Evolutionary conservation across 192 early-diverging fungal species (phyloP), one percentile per base, ranked within the genome.

Genomic region (Bifiguratus adelaidae): DNA sequence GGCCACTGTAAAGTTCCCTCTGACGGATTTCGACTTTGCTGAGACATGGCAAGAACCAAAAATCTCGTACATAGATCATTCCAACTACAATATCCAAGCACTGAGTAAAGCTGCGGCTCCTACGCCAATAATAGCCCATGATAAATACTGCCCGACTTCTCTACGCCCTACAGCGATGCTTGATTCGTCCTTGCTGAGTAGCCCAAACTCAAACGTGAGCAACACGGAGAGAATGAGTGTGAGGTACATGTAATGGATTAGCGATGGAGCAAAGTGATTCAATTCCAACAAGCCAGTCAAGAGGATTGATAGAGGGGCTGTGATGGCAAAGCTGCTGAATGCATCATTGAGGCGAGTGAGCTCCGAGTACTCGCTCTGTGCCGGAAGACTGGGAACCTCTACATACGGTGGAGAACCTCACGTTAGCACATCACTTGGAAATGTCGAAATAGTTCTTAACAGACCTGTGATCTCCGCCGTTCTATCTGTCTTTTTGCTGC

Each of bases 211-310:
- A 6, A 40, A 15, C 5, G 7, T 40, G 7, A 40, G 37, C 7
- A 40, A 21, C 6, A 21, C 22, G 15, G 18, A 15, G 15, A 21
- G 18, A 5, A 15, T 21, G 37, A 40, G 37, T 6, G 22, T 15
- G 7, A 40, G 37, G 15, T 40, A 40, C 7, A 51, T 20, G 12
- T 37, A 30, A 16, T 51, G 49, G n/a, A 51, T 23, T 3, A 37
- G 20, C 24, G 24, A 24, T 16, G 35, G 49, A 13, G 38, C 28
- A 7, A 40, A 37, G 7, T 37, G 35, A 30, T 51, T 51, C 23
- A 51, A 21, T 12, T 51, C 49, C 34, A 41, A 30, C n/a, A 51
- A 30, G 25, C 49, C 37, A 41, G 29, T 41, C 16, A 51, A 24
- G 15, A 51, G 30, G 21, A 51, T 33, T 9, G 36, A 22, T 22